Evolutionary conservation across 192 early-diverging fungal species (phyloP), one percentile per base, ranked within the genome.

Genomic region (Coemansia sp.): DNA sequence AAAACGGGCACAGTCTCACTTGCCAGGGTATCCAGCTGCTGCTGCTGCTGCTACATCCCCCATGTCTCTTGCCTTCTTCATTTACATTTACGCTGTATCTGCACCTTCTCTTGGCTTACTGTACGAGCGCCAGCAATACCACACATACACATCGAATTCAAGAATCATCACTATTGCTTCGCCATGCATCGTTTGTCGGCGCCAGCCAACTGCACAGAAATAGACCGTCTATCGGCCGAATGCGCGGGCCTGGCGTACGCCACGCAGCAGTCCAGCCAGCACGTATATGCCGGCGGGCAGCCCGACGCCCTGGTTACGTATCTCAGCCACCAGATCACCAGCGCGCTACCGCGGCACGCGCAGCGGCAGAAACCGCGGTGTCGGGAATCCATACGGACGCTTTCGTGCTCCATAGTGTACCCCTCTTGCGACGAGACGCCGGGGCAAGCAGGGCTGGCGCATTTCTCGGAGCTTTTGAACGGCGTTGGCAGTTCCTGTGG

Each of bases 371-470:
- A 54, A 27, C 13, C 16, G 3, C 14, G 19, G 10, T 74, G 72
- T 42, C 34, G 24, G 16, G 30, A 23, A 1, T 56, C 75, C 1
- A 58, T 77, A 23, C 46, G n/a, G 7, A 34, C 62, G 0, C 32
- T 77, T 22, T 61, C 69, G 6, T 77, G 75, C 32, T 58, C 69
- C 8, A 50, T 65, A 10, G 74, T 70, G 13, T 69, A 54, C 25
- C 65, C 62, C 39, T 51, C 51, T 9, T 71, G 65, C 22, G 28
- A 28, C 22, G 5, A 1, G 27, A 27, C 10, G 9, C 34, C 3
- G 9, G 39, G 23, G 32, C 32, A 49, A 20, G 32, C 29, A 18
- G 29, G 6, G 11, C 55, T 60, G 22, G 62, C 58, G 7, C 61
- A 64, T 24, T 78, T 62, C 49, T 68, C 75, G 2, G 59, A 59